A percentile compares a stretch with the other conserved stretches of the same genome.
Evolutionary conservation across 768 basidiomycete species (phyloP).

Genomic region (Leccinum boreale): DNA sequence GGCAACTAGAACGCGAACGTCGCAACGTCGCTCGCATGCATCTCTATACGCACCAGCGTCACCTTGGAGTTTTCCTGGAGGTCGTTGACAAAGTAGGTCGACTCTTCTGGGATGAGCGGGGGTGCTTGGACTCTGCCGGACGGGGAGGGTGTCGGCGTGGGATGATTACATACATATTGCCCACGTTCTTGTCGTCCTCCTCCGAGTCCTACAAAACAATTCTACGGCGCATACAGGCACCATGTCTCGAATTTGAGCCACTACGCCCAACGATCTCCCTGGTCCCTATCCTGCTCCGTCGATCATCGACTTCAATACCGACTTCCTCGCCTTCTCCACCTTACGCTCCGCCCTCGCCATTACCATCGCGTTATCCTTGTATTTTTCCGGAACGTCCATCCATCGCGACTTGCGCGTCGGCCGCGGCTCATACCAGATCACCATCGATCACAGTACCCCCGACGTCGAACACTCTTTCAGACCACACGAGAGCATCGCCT

Average conservation of each 20-base stretch:
- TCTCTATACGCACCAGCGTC: conserved; percentile 34
- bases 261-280: conserved; percentile 95
- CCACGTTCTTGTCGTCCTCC: no score
- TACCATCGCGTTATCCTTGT: conserved; percentile 80
- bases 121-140: conserved; percentile 43
- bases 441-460: conserved; percentile 86
- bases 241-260: conserved; percentile 87
- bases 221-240: no score
- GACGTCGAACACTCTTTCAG: conserved; percentile 91
- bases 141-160: conserved; percentile 44
- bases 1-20: conserved; percentile 51
- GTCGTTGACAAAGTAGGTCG: conserved; percentile 28
- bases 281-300: conserved; percentile 49
- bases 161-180: no score
- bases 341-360: conserved; percentile 92
- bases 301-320: conserved; percentile 86
- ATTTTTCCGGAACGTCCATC: conserved; percentile 92
- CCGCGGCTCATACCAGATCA: conserved; percentile 91
- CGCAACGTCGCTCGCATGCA: conserved; percentile 48
- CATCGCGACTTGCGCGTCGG: conserved; percentile 84
- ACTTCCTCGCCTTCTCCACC: conserved; percentile 90
- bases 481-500: conserved; percentile 80
- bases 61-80: conserved; percentile 18
- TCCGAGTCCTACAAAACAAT: no score
- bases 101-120: conserved; percentile 57